Conservation (phyloP, 108 stramenopile genomes). For the Cylindrotheca closterium region DNA sequence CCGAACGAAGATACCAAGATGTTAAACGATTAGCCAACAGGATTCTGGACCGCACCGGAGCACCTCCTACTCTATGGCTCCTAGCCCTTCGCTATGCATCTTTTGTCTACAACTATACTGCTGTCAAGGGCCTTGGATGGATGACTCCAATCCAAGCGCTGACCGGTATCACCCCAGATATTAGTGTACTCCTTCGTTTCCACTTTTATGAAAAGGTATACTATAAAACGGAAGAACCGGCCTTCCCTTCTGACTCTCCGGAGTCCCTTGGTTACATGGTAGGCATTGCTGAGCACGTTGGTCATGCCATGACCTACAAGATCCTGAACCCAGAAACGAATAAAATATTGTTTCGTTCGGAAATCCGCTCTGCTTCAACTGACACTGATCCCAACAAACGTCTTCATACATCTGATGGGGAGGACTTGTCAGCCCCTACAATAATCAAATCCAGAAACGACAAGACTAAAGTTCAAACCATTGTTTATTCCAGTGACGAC, state of each 20-base stretch:
- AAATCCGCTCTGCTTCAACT: constrained; percentile 12
- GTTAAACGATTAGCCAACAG: constrained; percentile 12
- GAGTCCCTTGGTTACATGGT: constrained; percentile 15
- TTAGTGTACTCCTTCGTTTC: constrained; percentile 12
- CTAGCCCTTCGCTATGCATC: constrained; percentile 9
- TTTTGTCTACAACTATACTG: constrained; percentile 16
- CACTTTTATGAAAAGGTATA: constrained; percentile 27
- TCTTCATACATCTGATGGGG: neutral
- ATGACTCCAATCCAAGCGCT: constrained; percentile 9
- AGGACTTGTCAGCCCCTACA: neutral
- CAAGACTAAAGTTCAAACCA: neutral
- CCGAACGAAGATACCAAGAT: constrained; percentile 23
- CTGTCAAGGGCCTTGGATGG: constrained; percentile 4
- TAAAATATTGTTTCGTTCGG: constrained; percentile 21
- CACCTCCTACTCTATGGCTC: constrained; percentile 26
- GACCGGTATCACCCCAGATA: constrained; percentile 22
- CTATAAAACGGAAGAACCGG: neutral
- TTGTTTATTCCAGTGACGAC: neutral
- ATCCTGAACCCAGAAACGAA: constrained; percentile 14
- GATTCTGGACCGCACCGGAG: constrained; percentile 23
- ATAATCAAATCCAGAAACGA: too few species aligned
- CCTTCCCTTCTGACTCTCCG: constrained; percentile 12
- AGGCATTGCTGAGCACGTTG: constrained; percentile 31
- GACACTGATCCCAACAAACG: neutral
- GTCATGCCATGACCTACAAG: constrained; percentile 27